Evolutionary conservation across 2,329 filamentous ascomycete genomes (phyloP).

Genomic region (Colletotrichum tofieldiae): DNA sequence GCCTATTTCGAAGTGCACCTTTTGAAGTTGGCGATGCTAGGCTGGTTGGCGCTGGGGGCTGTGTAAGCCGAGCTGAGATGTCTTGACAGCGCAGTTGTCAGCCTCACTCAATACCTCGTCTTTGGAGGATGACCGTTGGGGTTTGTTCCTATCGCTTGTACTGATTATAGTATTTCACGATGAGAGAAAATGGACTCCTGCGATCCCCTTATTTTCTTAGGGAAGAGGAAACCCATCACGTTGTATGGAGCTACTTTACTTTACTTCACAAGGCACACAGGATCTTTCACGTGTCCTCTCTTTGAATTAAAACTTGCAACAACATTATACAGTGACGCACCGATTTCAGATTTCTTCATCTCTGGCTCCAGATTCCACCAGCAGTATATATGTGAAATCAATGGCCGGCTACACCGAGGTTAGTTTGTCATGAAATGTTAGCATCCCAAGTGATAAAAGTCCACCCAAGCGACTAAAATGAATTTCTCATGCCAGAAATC

Average conservation of each 20-base stretch:
- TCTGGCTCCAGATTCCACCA: background rate
- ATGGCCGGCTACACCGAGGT: background rate
- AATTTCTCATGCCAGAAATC: too few relatives aligned
- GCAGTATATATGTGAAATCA: background rate
- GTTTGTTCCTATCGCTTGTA: background rate
- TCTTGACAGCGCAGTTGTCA: background rate
- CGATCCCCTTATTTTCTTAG: background rate
- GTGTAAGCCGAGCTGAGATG: slow-evolving; percentile 14
- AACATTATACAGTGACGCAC: background rate
- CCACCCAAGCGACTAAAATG: background rate
- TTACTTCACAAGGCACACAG: background rate
- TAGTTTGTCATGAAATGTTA: background rate
- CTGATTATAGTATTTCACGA: too few relatives aligned
- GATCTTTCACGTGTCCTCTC: background rate
- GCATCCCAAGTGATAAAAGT: background rate
- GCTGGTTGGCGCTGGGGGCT: background rate
- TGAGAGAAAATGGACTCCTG: background rate
- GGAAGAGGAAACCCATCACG: too few relatives aligned
- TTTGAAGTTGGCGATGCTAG: background rate
- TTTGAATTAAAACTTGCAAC: background rate
- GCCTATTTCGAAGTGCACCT: background rate
- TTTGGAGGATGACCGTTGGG: background rate
- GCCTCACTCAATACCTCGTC: background rate
- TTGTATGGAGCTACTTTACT: too few relatives aligned
- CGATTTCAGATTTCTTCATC: background rate